Evolutionary conservation across 306 rosid species (phyloP).

Genomic region (Ochetophila trinervis): DNA sequence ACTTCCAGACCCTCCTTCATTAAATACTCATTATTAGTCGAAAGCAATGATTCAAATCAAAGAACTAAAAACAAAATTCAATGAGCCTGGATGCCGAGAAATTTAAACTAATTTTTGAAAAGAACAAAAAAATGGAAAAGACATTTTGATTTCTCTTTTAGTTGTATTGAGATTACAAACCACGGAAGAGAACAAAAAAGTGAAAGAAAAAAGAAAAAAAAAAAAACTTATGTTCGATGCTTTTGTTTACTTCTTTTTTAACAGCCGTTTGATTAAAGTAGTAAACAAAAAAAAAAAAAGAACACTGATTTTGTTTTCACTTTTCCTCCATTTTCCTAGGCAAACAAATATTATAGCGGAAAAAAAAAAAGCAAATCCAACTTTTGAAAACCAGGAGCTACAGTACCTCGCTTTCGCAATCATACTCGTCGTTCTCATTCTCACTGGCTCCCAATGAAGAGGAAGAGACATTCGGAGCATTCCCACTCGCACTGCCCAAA

Average conservation of each 20-base stretch:
- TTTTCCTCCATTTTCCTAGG: constrained; percentile 9
- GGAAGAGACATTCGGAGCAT: constrained; percentile 45
- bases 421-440: constrained; percentile 71
- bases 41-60: not conserved
- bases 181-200: too few relatives aligned
- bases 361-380: not conserved
- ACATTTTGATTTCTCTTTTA: not conserved
- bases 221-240: not conserved
- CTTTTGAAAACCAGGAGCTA: not conserved
- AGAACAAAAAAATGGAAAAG: not conserved
- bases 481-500: constrained; percentile 1
- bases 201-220: not conserved
- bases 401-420: constrained; percentile 83
- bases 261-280: not conserved
- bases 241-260: not conserved
- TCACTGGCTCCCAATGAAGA: constrained; percentile 47
- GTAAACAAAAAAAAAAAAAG: not conserved
- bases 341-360: constrained; percentile 20
- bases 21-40: not conserved
- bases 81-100: not conserved
- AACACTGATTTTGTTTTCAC: not conserved
- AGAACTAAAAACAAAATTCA: not conserved
- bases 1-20: constrained; percentile 76
- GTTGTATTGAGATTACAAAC: not conserved
- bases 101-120: not conserved